phyloP scores from a whole-genome alignment of 345 rosid species.

The Sonneratia caseolaris region DNA sequence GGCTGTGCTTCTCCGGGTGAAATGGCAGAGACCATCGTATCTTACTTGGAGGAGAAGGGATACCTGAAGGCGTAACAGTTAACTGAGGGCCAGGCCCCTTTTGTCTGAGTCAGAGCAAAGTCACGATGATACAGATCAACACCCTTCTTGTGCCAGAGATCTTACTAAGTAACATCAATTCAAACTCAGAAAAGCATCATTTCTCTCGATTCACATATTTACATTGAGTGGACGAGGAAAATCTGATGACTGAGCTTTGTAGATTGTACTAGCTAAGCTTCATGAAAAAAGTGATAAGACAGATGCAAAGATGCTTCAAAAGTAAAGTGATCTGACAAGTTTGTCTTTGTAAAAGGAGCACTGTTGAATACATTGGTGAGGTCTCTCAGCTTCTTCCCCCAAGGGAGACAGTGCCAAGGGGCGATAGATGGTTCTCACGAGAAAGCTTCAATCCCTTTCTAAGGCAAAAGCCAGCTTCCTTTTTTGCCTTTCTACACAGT shows the following conservation, averaged over 20 bases:
- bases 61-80: conserved; percentile 34
- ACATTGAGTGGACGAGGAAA: too few species aligned
- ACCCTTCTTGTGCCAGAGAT: too few species aligned
- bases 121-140: too few species aligned
- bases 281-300: not conserved
- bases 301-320: not conserved
- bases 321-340: not conserved
- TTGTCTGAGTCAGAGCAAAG: too few species aligned
- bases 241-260: too few species aligned
- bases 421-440: too few species aligned
- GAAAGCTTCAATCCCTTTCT: too few species aligned
- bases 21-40: conserved; percentile 54
- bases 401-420: not conserved
- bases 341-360: not conserved
- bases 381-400: not conserved
- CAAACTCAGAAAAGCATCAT: too few species aligned
- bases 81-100: not conserved
- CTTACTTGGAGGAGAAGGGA: conserved; percentile 57
- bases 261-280: not conserved
- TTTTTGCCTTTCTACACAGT: too few species aligned
- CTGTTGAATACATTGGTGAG: not conserved
- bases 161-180: too few species aligned
- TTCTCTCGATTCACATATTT: too few species aligned
- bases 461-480: too few species aligned
- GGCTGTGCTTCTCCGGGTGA: conserved; percentile 34